phyloP scores from a whole-genome alignment of 1,139 yeast genomes.

The Starmera stellimalicola region DNA sequence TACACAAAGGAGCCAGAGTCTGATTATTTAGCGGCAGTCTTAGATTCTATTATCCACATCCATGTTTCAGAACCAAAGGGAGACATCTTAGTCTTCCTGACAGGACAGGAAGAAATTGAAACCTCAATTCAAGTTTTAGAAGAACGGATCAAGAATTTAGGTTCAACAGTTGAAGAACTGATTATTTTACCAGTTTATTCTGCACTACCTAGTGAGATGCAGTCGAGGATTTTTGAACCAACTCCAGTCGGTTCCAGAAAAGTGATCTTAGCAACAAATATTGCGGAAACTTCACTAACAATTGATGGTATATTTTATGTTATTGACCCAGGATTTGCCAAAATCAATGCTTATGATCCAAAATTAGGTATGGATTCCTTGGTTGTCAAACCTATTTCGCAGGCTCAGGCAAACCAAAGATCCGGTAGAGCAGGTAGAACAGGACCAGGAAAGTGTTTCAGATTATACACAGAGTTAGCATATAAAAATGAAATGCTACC shows the following conservation, averaged over 20 bases:
- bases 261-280: conserved; percentile 89
- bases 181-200: conserved; percentile 88
- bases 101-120: conserved; percentile 93
- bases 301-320: conserved; percentile 87
- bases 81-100: conserved; percentile 74
- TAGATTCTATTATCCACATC: conserved; percentile 75
- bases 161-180: conserved; percentile 54
- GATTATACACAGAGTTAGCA: conserved; percentile 82
- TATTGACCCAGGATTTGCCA: conserved; percentile 89
- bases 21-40: conserved; percentile 76
- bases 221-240: conserved; percentile 75
- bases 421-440: conserved; percentile 98
- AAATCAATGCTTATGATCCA: conserved; percentile 77
- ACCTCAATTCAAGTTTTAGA: conserved; percentile 71
- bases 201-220: conserved; percentile 78
- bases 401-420: conserved; percentile 91
- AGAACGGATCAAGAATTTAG: conserved; percentile 59
- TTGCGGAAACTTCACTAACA: conserved; percentile 94
- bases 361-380: conserved; percentile 88
- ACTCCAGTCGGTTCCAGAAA: conserved; percentile 75
- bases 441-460: conserved; percentile 90
- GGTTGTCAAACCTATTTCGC: conserved; percentile 78
- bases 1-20: conserved; percentile 75
- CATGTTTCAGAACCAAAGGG: conserved; percentile 73
- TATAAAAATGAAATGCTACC: conserved; percentile 80